A percentile compares a stretch with the other conserved stretches of the same genome.
These are phyloP conservation scores for Fusarium irregulare DNA, from an alignment of 2,329 filamentous ascomycete genomes.

Conservation along the genomic window DNA sequence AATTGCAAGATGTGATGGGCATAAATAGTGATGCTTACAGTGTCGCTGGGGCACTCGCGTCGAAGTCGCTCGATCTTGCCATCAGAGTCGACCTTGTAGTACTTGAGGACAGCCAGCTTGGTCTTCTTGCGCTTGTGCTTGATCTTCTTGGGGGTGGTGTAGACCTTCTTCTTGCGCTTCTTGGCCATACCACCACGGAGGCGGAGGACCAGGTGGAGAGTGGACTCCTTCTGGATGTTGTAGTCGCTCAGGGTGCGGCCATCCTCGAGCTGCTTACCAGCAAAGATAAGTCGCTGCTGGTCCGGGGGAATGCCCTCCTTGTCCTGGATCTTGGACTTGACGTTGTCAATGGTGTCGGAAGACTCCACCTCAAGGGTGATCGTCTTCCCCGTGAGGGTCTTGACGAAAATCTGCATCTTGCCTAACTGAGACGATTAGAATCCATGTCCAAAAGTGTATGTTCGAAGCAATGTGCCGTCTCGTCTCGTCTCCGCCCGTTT, in stretches of 20 bases:
- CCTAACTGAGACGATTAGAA: constrained; percentile 63
- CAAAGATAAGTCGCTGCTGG: constrained; percentile 99
- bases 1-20: neutral
- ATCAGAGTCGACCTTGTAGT: constrained; percentile 99
- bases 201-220: constrained; percentile 96
- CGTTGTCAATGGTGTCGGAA: constrained; percentile 99
- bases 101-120: constrained; percentile 99
- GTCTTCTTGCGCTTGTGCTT: constrained; percentile 99
- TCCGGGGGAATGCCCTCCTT: constrained; percentile 99
- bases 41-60: constrained; percentile 94
- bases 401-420: constrained; percentile 83
- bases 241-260: constrained; percentile 99
- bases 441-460: constrained; percentile 23
- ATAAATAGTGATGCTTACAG: constrained; percentile 66
- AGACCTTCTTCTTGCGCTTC: constrained; percentile 99
- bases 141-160: constrained; percentile 99
- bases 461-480: constrained; percentile 9
- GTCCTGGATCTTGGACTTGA: constrained; percentile 98
- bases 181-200: constrained; percentile 94
- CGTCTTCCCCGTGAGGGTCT: constrained; percentile 98
- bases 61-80: constrained; percentile 99
- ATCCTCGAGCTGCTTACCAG: constrained; percentile 99
- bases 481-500: constrained; percentile 11
- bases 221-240: constrained; percentile 99
- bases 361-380: constrained; percentile 99